Base-by-base conservation (phyloP, 2,329 filamentous ascomycete genomes). In the Orbilia blumenaviensis region DNA sequence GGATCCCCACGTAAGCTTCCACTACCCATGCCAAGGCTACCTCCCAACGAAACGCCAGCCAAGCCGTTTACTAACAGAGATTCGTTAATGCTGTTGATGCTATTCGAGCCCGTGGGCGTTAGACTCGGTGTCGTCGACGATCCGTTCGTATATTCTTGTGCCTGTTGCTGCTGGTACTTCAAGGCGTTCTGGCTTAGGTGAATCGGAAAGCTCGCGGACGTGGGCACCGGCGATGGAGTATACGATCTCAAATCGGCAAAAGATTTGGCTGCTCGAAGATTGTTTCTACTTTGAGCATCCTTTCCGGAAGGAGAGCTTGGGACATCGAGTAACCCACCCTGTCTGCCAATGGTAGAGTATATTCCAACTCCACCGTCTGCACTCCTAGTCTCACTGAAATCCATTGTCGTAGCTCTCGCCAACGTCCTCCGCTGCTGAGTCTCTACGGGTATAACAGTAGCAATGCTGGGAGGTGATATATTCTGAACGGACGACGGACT, bases 171-270 rank as follows among this genome's bases (percentile, higher is more conserved):
- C 78, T 81, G 79, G 78, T 90, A 87, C 66, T 89, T 87, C 50
- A 88, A 85, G 66, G 89, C 87, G 79, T 89, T 90, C 78, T 87
- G 86, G 80, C 86, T 86, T 58, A 92, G 85, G 75, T 87, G 88
- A 78, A 89, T 88, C 66, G 92, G 90, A 82, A 96, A 97, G 85
- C 93, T 96, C 4, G 92, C 92, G 16, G 92, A 93, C 10, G 95
- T 97, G 6, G 91, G 90, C 2, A 92, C 94, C 4, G 95, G 94
- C 80, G 94, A 98, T 9, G 94, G 94, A 14, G 94, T 97, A 84
- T 96, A 97, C 0, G 94, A 96, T 78, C 94, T 91, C 78, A 99
- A 85, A 82, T 99, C 95, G 36, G 94, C 95, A 82, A 97, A 97
- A 60, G 94, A 98, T 86, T 98, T 98, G 77, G 94, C 95, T 27